phyloP scores from a whole-genome alignment of 2,329 filamentous ascomycete species.

The Phyllosticta citriasiana region DNA sequence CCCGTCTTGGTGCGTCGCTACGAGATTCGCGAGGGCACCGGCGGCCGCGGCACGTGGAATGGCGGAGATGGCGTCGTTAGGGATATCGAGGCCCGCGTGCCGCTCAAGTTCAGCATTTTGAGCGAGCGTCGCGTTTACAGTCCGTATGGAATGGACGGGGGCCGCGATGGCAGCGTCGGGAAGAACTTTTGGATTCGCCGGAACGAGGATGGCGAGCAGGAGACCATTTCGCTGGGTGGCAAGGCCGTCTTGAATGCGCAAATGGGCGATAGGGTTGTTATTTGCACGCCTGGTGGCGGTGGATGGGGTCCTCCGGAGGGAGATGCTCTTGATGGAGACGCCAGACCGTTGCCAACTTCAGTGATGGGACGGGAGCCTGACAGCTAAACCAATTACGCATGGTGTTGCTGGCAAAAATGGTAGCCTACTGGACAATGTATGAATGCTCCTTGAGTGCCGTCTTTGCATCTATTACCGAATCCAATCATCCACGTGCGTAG shows the following conservation, averaged over 20 bases:
- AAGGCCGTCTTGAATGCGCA: constrained; percentile 4
- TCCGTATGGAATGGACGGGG: constrained; percentile 26
- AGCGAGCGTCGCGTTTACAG: constrained; percentile 22
- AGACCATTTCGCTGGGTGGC: constrained; percentile 6
- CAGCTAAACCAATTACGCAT: too few species aligned
- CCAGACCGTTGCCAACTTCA: neutral
- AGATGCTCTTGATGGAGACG: neutral
- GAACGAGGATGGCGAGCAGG: neutral
- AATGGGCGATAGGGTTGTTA: constrained; percentile 2
- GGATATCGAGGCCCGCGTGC: constrained; percentile 21
- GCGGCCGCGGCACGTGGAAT: constrained; percentile 19
- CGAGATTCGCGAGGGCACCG: constrained; percentile 20
- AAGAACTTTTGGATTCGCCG: constrained; percentile 15
- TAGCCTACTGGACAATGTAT: too few species aligned
- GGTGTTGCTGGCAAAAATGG: too few species aligned
- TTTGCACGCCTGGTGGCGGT: constrained; percentile 8
- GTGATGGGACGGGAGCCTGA: neutral
- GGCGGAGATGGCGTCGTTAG: constrained; percentile 24
- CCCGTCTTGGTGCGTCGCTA: constrained; percentile 25
- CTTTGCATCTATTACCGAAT: too few species aligned
- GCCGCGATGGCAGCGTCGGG: constrained; percentile 21
- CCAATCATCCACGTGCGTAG: too few species aligned
- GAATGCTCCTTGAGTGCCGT: too few species aligned
- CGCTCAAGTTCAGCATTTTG: constrained; percentile 21
- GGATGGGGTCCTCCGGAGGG: neutral